Conservation (phyloP, 257 asterid genomes). For the Nicotiana attenuata region DNA sequence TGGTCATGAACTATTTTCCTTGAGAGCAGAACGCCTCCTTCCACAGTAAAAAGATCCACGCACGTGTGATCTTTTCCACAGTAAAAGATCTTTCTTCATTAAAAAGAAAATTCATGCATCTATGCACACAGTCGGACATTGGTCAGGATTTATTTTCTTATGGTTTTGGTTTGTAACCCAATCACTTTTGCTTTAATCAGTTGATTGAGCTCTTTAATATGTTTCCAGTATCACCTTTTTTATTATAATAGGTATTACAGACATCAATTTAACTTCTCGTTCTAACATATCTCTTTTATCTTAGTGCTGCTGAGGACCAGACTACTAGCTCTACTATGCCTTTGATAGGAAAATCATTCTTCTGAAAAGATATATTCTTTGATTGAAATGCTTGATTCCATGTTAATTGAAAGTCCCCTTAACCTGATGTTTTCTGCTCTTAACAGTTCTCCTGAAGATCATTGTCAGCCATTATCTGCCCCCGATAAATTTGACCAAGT, state of each 20-base stretch:
- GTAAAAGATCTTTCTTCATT: not conserved
- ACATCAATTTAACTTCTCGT: not conserved
- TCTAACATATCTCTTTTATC: not conserved
- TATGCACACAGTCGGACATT: not conserved
- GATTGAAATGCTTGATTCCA: not conserved
- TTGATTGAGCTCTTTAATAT: not conserved
- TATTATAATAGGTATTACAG: not conserved
- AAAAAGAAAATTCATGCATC: not conserved
- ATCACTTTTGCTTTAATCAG: not conserved
- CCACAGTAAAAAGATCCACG: not conserved
- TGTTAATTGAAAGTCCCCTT: conserved; percentile 16
- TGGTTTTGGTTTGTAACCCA: not conserved
- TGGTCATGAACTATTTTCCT: not conserved
- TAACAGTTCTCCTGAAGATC: conserved; percentile 67
- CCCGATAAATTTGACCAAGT: conserved; percentile 42
- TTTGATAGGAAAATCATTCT: not conserved
- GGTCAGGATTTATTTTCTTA: not conserved
- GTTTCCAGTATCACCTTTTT: not conserved
- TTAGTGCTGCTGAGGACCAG: not conserved
- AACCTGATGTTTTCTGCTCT: conserved; percentile 4
- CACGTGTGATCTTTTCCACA: not conserved
- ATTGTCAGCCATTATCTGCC: conserved; percentile 37
- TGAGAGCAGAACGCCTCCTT: not conserved
- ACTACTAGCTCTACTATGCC: not conserved
- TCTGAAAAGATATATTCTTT: not conserved